These are phyloP conservation scores for Chrysoporthe cubensis DNA, from an alignment of 2,329 filamentous ascomycete species.

Conservation along the genomic window DNA sequence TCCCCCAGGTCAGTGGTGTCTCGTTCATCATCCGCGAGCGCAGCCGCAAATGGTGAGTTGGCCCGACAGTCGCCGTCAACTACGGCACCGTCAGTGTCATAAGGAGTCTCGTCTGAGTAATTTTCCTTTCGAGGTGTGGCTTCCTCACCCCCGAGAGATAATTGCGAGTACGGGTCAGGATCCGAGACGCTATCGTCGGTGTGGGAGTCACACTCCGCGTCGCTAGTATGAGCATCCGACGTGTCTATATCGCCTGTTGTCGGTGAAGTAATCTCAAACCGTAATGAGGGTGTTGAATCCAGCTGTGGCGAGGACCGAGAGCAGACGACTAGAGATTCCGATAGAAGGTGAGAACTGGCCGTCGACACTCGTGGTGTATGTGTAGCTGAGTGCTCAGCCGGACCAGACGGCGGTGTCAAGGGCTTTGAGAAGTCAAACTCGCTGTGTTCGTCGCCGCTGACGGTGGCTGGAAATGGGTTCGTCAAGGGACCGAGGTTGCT, in stretches of 20 bases:
- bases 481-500: constrained; percentile 24
- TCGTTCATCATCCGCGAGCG: constrained; percentile 27
- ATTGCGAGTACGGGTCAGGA: constrained; percentile 24
- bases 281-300: constrained; percentile 11
- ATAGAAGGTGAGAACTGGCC: background rate
- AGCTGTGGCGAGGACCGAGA: constrained; percentile 21
- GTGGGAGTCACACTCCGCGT: constrained; percentile 28
- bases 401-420: constrained; percentile 8
- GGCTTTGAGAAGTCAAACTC: constrained; percentile 34
- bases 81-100: background rate
- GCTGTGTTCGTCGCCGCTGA: constrained; percentile 12
- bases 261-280: constrained; percentile 26
- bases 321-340: constrained; percentile 15
- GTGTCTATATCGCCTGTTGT: constrained; percentile 26
- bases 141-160: constrained; percentile 5
- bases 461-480: constrained; percentile 19
- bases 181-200: constrained; percentile 28
- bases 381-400: background rate
- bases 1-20: constrained; percentile 23
- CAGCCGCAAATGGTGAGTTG: constrained; percentile 17
- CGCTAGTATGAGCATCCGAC: constrained; percentile 25
- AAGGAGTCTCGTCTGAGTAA: constrained; percentile 1
- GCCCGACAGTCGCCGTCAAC: constrained; percentile 4
- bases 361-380: background rate
- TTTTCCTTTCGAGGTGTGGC: constrained; percentile 4